phyloP scores from a whole-genome alignment of 2,329 filamentous ascomycete genomes.

The Aureobasidium sp. region DNA sequence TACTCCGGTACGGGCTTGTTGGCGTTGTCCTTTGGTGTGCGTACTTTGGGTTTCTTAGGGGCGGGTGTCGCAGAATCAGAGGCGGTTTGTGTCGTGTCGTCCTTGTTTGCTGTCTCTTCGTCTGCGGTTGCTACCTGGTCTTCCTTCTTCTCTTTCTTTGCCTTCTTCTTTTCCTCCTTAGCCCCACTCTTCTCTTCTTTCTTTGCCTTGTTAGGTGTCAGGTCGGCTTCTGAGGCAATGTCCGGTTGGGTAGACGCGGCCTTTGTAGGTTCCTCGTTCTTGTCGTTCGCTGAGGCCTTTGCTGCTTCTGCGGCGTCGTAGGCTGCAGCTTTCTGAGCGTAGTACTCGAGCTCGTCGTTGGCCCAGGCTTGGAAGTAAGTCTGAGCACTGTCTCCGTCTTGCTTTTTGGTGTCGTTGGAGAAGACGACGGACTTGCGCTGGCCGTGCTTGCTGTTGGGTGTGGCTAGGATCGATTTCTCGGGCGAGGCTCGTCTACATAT shows the following conservation, averaged over 20 bases:
- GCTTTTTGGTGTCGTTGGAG: constrained; percentile 54
- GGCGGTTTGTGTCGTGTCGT: not conserved
- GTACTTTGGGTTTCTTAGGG: constrained; percentile 16
- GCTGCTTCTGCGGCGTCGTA: constrained; percentile 23
- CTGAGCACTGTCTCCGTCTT: constrained; percentile 50
- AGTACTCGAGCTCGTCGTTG: constrained; percentile 20
- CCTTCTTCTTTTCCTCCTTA: constrained; percentile 7
- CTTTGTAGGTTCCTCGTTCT: not conserved
- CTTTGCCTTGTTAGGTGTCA: constrained; percentile 13
- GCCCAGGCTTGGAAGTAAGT: constrained; percentile 47
- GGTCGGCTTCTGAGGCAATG: not conserved
- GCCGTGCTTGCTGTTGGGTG: constrained; percentile 19
- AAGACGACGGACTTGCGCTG: constrained; percentile 57
- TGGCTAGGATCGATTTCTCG: constrained; percentile 9
- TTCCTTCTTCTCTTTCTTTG: constrained; percentile 26
- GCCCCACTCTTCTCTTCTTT: constrained; percentile 28
- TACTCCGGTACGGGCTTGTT: constrained; percentile 45
- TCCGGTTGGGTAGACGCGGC: not conserved
- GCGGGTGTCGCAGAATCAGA: not conserved
- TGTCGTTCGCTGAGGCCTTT: constrained; percentile 19
- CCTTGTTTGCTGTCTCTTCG: not conserved
- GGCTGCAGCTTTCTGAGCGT: constrained; percentile 7
- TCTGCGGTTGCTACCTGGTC: constrained; percentile 30
- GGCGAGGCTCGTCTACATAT: constrained; percentile 5
- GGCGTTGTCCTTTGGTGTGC: constrained; percentile 18